These are phyloP conservation scores for Gracilariopsis chorda DNA, from an alignment of 23 red algal species.

Conservation along the genomic window DNA sequence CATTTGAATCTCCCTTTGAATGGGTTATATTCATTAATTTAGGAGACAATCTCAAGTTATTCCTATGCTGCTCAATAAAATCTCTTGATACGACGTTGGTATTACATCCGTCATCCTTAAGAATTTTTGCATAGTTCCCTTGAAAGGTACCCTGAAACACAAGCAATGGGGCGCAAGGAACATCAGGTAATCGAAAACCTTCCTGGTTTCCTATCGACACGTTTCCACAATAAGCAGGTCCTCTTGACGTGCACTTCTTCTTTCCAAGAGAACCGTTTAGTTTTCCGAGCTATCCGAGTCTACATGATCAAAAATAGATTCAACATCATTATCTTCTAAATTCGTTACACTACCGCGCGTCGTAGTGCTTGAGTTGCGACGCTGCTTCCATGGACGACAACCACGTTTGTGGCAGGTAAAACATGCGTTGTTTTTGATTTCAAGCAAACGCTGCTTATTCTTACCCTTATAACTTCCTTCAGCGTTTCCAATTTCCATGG, in stretches of 20 bases:
- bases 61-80: background rate
- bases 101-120: background rate
- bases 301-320: background rate
- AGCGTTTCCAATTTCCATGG: constrained; percentile 22
- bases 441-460: background rate
- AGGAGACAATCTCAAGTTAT: background rate
- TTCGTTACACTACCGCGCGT: too few species aligned
- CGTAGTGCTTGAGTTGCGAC: background rate
- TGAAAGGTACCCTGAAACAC: background rate
- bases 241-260: background rate
- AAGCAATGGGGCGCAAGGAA: background rate
- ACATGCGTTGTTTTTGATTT: background rate
- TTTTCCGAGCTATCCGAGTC: background rate
- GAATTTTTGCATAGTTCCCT: background rate
- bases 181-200: background rate
- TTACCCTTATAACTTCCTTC: background rate
- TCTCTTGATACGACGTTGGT: background rate
- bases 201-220: background rate
- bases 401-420: background rate
- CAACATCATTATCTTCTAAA: background rate
- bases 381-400: background rate
- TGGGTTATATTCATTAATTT: background rate
- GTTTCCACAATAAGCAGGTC: background rate
- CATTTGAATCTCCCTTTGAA: background rate
- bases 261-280: background rate